Evolutionary conservation across 2,329 filamentous ascomycete species (phyloP), one percentile per base, ranked within the genome.

Genomic region (Colletotrichum lindemuthianum): DNA sequence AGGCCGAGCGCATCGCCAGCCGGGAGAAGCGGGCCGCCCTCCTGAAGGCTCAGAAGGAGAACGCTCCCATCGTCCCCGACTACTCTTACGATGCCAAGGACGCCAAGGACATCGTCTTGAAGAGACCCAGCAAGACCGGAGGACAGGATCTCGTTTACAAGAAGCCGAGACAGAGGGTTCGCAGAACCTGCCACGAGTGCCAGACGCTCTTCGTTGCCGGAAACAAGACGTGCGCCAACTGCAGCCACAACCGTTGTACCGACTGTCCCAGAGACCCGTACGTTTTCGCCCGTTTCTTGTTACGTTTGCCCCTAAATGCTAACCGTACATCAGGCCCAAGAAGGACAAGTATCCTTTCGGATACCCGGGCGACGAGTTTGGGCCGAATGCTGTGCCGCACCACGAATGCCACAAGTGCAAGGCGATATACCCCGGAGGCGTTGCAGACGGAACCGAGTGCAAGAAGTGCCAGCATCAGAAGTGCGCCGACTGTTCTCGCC

Each of bases 221-320:
- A 37, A 81, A 77, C 65, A 92, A 89, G 79, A 86, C 73, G 0
- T 97, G 93, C 74, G 76, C 81, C 8, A 82, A 81, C 43, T 97
- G 93, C 76, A 79, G 82, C 34, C 93, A 97, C 75, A 75, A 84
- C 55, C 88, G 92, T 58, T 97, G 93, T 80, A 92, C 88, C 43
- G 90, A 90, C 73, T 96, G 93, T 75, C 92, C 92, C 34, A 84
- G 92, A 70, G 89, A 93, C 72, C 92, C 92, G 84, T 93, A 86
- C 75, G 90, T 88, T 57, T 13, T 10, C 36, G 39, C 33, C 16
- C 39, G 15, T 11, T 45, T 10, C 24, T 11, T 63, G 7, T 37
- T 3, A 43, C 33, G 16, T 16, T 24, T 13, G 16, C 16, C 5
- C 5, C 11, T 44, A 6, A 43, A 39, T 44, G 48, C 67, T 67